Evolutionary conservation across 441 rosid species (phyloP).

Genomic region (Isatis lusitanica): DNA sequence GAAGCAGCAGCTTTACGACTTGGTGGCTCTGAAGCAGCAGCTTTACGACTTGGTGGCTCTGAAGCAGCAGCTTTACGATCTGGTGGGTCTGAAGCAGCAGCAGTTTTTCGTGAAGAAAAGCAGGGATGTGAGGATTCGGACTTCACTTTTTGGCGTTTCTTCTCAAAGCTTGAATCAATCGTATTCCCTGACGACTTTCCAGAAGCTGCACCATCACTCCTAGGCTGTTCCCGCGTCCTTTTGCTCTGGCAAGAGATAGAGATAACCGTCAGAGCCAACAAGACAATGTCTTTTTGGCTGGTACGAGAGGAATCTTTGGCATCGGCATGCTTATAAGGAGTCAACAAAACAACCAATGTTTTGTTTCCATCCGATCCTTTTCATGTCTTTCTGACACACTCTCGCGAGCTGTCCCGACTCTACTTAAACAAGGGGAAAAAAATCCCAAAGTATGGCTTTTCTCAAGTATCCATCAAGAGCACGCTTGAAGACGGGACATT

Average conservation of each 20-base stretch:
- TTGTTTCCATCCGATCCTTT: constrained; percentile 3
- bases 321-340: constrained; percentile 29
- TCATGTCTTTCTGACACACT: constrained; percentile 16
- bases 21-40: constrained; percentile 12
- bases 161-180: constrained; percentile 28
- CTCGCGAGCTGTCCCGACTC: constrained; percentile 11
- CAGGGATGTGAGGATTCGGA: constrained; percentile 11
- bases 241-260: constrained; percentile 46
- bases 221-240: constrained; percentile 34
- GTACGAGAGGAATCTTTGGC: constrained; percentile 17
- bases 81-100: constrained; percentile 18
- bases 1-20: constrained; percentile 16
- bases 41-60: constrained; percentile 4
- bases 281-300: constrained; percentile 25
- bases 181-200: constrained; percentile 28
- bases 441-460: background rate
- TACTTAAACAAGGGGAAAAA: background rate
- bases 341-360: background rate
- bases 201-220: constrained; percentile 16
- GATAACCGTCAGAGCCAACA: constrained; percentile 36
- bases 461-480: constrained; percentile 19
- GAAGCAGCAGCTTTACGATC: constrained; percentile 15
- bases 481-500: background rate
- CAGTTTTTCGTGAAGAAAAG: constrained; percentile 16
- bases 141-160: constrained; percentile 1